phyloP scores from a whole-genome alignment of 116 monocot genomes.

The Dioscorea cayenensis region DNA sequence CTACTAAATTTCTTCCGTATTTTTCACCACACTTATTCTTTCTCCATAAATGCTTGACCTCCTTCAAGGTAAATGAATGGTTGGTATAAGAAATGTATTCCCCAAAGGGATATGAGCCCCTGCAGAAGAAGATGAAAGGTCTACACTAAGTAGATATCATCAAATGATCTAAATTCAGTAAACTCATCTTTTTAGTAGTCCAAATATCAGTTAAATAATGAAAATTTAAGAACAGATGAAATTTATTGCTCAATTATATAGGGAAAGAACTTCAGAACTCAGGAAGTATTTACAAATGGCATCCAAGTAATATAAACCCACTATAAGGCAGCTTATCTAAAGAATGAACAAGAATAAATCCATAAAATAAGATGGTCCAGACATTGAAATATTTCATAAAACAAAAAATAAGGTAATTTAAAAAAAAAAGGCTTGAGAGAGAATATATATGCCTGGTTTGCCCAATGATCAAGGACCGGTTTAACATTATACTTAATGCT shows the following conservation, averaged over 20 bases:
- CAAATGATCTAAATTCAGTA: neutral
- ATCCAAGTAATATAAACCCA: neutral
- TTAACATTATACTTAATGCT: slow-evolving; percentile 86
- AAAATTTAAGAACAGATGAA: neutral
- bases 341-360: neutral
- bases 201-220: neutral
- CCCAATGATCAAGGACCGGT: slow-evolving; percentile 93
- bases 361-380: neutral
- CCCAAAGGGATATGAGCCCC: slow-evolving; percentile 81
- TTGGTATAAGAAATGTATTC: slow-evolving; percentile 80
- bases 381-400: neutral
- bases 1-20: slow-evolving; percentile 43
- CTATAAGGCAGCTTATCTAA: neutral
- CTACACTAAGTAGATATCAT: slow-evolving; percentile 6
- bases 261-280: neutral
- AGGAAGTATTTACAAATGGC: neutral
- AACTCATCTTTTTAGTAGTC: neutral
- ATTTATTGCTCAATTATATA: neutral
- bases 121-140: slow-evolving; percentile 23
- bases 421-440: slow-evolving; percentile 26
- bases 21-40: slow-evolving; percentile 68
- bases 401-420: slow-evolving; percentile 1
- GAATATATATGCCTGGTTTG: slow-evolving; percentile 77
- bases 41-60: slow-evolving; percentile 94
- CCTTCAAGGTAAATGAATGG: slow-evolving; percentile 64